Evolutionary conservation across 2,329 filamentous ascomycete species (phyloP), one percentile per base, ranked within the genome.

Genomic region (Nigrospora sphaerica): DNA sequence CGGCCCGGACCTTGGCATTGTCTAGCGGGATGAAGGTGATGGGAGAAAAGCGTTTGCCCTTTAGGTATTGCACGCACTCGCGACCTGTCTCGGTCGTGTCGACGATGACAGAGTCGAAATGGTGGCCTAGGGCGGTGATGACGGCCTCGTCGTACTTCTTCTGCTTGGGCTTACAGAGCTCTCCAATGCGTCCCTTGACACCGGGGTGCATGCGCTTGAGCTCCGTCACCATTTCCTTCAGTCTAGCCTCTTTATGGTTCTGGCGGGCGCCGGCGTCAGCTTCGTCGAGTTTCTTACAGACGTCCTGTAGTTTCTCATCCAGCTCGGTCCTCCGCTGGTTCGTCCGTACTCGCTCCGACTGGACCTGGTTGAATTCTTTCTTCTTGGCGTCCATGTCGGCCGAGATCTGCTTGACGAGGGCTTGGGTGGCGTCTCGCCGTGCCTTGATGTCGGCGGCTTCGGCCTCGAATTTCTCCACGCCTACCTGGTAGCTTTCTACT

Each of bases 21-120:
- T 98, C 93, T 16, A 98, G 76, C 1, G 93, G 93, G 52, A 97
- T 91, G 65, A 98, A 97, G 1, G 89, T 96, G 68, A 93, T 88
- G 48, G 91, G 88, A 7, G 86, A 80, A 45, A 87, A 84, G 46
- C 88, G 83, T 62, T 96, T 88, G 53, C 95, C 89, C 57, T 93
- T 93, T 48, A 98, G 79, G 59, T 95, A 95, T 55, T 93, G 83
- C 46, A 98, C 93, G 63, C 93, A 98, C 57, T 96, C 90, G 49
- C 90, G 85, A 28, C 88, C 93, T 1, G 88, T 93, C 69, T 93
- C 95, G 66, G 97, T 90, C 2, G 89, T 92, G 57, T 98, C 93
- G 11, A 97, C 92, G 42, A 98, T 83, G 38, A 98, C 86, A 0
- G 91, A 88, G 63, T 98, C 92, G 62, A 95, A 95, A 60, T 97